Conservation (phyloP, 257 asterid species). For the Plantago major region DNA sequence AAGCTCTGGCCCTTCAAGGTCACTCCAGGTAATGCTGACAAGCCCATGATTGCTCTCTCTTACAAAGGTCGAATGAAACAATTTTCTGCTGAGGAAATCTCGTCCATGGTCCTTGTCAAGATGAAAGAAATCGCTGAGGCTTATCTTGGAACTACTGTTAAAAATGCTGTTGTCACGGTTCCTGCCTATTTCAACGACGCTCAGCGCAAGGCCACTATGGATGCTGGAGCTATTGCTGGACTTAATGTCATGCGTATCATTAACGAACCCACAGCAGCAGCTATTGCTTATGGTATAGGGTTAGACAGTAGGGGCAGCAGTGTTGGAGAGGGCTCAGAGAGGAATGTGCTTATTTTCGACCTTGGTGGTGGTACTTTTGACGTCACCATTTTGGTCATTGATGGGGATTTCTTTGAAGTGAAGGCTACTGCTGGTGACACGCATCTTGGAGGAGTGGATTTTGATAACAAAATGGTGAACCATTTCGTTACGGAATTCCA, state of each 20-base stretch:
- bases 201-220: no score
- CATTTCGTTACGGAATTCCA: not conserved
- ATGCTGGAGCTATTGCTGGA: no score
- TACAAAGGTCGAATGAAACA: no score
- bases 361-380: not conserved
- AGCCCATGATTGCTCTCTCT: not conserved
- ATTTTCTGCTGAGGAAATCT: no score
- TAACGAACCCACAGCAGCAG: not conserved
- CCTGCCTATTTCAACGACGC: not conserved
- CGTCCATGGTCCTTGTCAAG: not conserved
- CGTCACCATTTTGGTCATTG: not conserved
- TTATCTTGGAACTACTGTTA: not conserved
- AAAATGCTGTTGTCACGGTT: not conserved
- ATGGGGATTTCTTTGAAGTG: not conserved
- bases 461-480: not conserved
- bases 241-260: not conserved
- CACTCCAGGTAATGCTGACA: not conserved
- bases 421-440: slow-evolving; percentile 7
- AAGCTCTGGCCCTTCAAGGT: not conserved
- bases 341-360: no score
- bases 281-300: not conserved
- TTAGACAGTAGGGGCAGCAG: not conserved
- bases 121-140: not conserved
- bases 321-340: no score
- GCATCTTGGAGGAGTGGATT: not conserved